Percentiles rank a stretch among this genome's conserved stretches.
phyloP scores from a whole-genome alignment of 345 rosid genomes.

The Citrus glauca region DNA sequence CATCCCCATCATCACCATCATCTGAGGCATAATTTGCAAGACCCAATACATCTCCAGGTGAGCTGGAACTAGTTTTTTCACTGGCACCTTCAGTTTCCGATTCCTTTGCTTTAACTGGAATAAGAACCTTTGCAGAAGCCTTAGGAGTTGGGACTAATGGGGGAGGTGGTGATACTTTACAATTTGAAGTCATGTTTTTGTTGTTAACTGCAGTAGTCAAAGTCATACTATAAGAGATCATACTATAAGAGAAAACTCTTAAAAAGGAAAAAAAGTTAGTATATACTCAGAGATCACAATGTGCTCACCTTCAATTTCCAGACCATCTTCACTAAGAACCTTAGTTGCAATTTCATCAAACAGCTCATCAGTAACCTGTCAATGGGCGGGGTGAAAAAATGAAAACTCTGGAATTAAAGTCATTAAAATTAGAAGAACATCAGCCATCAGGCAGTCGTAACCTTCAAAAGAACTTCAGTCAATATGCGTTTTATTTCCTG shows the following conservation, averaged over 20 bases:
- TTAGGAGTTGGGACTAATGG: slow-evolving; percentile 35
- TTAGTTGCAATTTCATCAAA: slow-evolving; percentile 95
- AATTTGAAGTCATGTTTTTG: slow-evolving; percentile 28
- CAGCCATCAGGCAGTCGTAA: slow-evolving; percentile 26
- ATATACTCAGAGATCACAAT: background rate
- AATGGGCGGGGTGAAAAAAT: slow-evolving; percentile 15
- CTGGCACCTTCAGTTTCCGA: slow-evolving; percentile 28
- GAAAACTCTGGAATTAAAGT: slow-evolving; percentile 13
- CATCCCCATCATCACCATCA: slow-evolving; percentile 51
- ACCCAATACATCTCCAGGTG: slow-evolving; percentile 78
- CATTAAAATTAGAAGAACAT: slow-evolving; percentile 8
- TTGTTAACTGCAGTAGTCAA: slow-evolving; percentile 40
- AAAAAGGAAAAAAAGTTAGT: background rate
- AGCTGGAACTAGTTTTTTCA: slow-evolving; percentile 53
- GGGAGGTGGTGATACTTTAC: slow-evolving; percentile 35
- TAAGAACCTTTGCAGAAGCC: slow-evolving; percentile 49
- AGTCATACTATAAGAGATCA: background rate
- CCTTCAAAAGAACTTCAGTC: slow-evolving; percentile 97
- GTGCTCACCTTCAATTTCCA: slow-evolving; percentile 48
- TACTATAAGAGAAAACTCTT: background rate
- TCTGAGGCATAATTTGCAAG: slow-evolving; percentile 94
- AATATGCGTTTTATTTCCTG: slow-evolving; percentile 88
- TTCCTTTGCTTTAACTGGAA: slow-evolving; percentile 40
- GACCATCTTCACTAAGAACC: slow-evolving; percentile 77
- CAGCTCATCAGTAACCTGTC: slow-evolving; percentile 91